Percentiles rank a stretch among this genome's conserved stretches.
phyloP scores from a whole-genome alignment of 2,329 filamentous ascomycete genomes.

The Beauveria caledonica region DNA sequence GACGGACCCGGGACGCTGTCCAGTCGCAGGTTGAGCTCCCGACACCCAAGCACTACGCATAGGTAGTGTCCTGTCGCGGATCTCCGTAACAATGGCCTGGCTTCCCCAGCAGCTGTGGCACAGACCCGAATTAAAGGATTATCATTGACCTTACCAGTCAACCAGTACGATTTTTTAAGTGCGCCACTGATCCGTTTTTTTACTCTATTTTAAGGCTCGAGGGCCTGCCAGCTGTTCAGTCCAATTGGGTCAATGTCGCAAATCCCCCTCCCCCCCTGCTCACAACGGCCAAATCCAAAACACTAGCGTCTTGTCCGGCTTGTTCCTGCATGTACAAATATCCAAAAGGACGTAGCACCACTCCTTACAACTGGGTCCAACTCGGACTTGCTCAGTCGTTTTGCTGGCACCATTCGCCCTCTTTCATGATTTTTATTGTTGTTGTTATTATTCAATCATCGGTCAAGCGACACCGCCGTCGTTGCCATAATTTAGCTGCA shows the following conservation, averaged over 20 bases:
- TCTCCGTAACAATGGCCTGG: background rate
- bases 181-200: background rate
- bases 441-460: no score
- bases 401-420: background rate
- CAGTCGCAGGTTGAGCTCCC: slow-evolving; percentile 1
- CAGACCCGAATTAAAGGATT: slow-evolving; percentile 4
- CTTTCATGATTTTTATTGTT: no score
- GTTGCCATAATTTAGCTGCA: no score
- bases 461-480: no score
- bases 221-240: background rate
- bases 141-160: background rate
- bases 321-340: background rate
- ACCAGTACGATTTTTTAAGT: no score
- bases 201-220: background rate
- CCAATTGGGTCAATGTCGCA: background rate
- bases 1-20: slow-evolving; percentile 4
- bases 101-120: background rate
- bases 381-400: background rate
- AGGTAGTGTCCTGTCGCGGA: background rate
- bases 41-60: background rate
- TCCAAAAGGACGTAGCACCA: no score
- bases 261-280: background rate
- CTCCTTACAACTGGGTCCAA: no score
- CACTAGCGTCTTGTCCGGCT: slow-evolving; percentile 9
- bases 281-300: slow-evolving; percentile 7